Conservation (phyloP, 2,329 filamentous ascomycete species). For the Purpureocillium lavendulum region DNA sequence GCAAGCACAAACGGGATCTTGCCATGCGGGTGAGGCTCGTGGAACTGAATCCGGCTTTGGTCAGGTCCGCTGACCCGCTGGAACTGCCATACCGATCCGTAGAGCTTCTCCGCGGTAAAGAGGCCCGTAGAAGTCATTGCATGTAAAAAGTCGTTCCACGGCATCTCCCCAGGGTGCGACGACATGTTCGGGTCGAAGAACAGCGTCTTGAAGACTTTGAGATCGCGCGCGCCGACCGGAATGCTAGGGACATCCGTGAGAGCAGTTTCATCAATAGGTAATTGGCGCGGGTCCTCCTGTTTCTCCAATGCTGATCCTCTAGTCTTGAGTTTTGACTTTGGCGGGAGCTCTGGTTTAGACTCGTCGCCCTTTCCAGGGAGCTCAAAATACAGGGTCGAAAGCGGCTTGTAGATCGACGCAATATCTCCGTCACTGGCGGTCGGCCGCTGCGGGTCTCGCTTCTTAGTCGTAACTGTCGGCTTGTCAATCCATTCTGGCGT, state of each 20-base stretch:
- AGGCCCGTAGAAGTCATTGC: slow-evolving; percentile 38
- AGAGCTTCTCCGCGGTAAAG: slow-evolving; percentile 46
- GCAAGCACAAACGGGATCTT: slow-evolving; percentile 42
- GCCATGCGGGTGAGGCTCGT: slow-evolving; percentile 47
- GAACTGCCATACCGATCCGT: slow-evolving; percentile 55
- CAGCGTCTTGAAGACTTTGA: slow-evolving; percentile 30
- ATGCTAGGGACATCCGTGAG: slow-evolving; percentile 5
- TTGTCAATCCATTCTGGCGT: slow-evolving; percentile 41
- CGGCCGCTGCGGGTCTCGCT: neutral
- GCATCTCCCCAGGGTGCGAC: slow-evolving; percentile 36
- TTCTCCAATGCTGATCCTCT: slow-evolving; percentile 2
- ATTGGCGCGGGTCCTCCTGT: neutral
- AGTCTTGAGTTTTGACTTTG: slow-evolving; percentile 14
- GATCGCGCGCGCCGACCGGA: slow-evolving; percentile 19
- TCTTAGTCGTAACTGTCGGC: slow-evolving; percentile 10
- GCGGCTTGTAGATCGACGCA: slow-evolving; percentile 9
- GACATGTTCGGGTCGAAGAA: slow-evolving; percentile 27
- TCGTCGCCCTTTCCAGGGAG: neutral
- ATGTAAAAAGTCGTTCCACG: slow-evolving; percentile 45
- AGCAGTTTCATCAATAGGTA: neutral
- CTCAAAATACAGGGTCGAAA: slow-evolving; percentile 15
- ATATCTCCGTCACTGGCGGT: neutral
- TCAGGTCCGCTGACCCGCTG: slow-evolving; percentile 30
- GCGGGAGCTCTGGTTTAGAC: neutral
- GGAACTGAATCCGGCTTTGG: slow-evolving; percentile 46